Evolutionary conservation across 2,329 filamentous ascomycete genomes (phyloP).

Genomic region (Penicillium sp.): DNA sequence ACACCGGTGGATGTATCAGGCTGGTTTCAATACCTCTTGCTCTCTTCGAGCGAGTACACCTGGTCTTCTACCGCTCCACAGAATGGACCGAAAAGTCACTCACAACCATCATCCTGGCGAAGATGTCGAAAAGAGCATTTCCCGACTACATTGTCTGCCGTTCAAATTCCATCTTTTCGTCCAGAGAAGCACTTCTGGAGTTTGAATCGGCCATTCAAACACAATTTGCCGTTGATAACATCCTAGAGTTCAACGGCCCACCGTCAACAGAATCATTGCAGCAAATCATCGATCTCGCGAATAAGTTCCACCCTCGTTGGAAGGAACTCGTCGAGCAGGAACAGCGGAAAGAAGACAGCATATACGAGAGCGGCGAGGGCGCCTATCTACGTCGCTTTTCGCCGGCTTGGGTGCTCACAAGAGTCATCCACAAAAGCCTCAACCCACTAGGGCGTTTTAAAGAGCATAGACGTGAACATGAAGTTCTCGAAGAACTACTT

Average conservation of each 20-base stretch:
- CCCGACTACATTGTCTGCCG: slow-evolving; percentile 88
- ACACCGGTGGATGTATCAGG: slow-evolving; percentile 80
- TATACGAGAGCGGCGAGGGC: slow-evolving; percentile 82
- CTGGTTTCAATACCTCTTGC: slow-evolving; percentile 72
- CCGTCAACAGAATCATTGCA: slow-evolving; percentile 67
- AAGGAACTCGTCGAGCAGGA: slow-evolving; percentile 71
- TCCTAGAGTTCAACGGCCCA: slow-evolving; percentile 77
- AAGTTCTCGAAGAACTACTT: slow-evolving; percentile 73
- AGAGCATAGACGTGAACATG: slow-evolving; percentile 74
- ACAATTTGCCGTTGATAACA: slow-evolving; percentile 77
- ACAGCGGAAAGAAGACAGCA: slow-evolving; percentile 70
- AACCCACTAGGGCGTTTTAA: slow-evolving; percentile 80
- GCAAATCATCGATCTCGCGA: slow-evolving; percentile 70
- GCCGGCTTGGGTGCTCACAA: slow-evolving; percentile 88
- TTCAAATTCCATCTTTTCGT: slow-evolving; percentile 84
- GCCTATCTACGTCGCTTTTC: slow-evolving; percentile 88
- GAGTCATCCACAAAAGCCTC: slow-evolving; percentile 86
- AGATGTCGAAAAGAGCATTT: slow-evolving; percentile 84
- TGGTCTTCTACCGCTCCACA: slow-evolving; percentile 94
- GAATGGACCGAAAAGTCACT: slow-evolving; percentile 98
- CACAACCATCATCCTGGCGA: slow-evolving; percentile 90
- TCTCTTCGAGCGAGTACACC: slow-evolving; percentile 89
- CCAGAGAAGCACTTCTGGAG: slow-evolving; percentile 74
- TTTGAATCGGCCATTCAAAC: slow-evolving; percentile 85
- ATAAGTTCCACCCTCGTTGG: slow-evolving; percentile 81